Evolutionary conservation across 169 alveolate genomes (phyloP), one percentile per base, ranked within the genome.

Genomic region (Plasmodium reichenowi): DNA sequence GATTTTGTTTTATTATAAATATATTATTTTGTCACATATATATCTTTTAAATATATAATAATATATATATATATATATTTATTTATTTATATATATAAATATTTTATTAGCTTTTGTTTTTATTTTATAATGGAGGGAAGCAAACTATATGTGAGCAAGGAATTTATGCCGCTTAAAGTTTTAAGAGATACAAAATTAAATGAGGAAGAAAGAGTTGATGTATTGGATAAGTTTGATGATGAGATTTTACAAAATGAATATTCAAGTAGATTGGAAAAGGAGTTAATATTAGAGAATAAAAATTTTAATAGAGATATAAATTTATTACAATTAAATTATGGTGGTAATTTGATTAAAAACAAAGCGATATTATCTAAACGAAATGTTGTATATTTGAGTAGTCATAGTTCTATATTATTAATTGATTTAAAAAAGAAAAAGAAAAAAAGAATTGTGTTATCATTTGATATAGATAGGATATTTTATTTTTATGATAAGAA

Each of bases 401-500:
- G 72, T 56, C 70, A 76, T 38, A 76, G 70, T 7, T 17, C 47
- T 48, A 76, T 76, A 7, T 50, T 76, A 38, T 64, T 52, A 15
- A 63, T 76, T n/a, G 70, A 76, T 64, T 64, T 76, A n/a, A 64
- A 64, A 47, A 76, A 22, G 29, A 76, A 76, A 76, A 76, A 63
- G 48, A 76, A 76, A 64, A 76, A 64, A 63, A 76, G 48, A 76
- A 76, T 76, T 26, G 78, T 76, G 26, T 64, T 63, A 45, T 76
- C 89, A 8, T 76, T 76, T 38, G 48, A 38, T 50, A 76, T 76
- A 76, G 89, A 76, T 76, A 48, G 17, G 32, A 62, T 76, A 13
- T 76, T 76, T 76, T 76, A 76, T 59, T 76, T 76, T 63, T 38
- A 63, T 64, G 89, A 76, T 58, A 76, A 50, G 45, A 76, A 64